phyloP scores from a whole-genome alignment of 2,329 filamentous ascomycete genomes.

The Thielaviopsis euricoi region DNA sequence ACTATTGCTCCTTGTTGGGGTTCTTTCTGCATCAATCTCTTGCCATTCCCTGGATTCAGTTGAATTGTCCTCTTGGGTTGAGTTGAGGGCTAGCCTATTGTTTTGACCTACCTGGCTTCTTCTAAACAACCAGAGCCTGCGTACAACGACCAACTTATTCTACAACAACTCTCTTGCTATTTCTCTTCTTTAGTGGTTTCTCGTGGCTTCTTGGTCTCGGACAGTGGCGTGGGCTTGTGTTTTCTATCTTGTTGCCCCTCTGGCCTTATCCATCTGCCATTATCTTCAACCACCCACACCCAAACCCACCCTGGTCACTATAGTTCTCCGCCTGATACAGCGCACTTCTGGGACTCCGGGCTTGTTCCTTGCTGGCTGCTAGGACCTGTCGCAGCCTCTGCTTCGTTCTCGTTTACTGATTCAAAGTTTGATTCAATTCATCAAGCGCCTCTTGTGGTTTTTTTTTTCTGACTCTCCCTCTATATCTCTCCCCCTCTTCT shows the following conservation, averaged over 20 bases:
- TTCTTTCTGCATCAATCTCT: not conserved
- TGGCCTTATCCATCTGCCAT: not conserved
- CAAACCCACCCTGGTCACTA: constrained; percentile 2
- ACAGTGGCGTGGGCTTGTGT: not conserved
- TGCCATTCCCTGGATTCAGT: not conserved
- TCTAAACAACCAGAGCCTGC: no score
- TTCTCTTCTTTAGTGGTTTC: not conserved
- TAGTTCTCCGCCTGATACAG: constrained; percentile 1
- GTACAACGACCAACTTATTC: not conserved
- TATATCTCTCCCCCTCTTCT: not conserved
- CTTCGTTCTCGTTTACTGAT: not conserved
- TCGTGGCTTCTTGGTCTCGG: not conserved
- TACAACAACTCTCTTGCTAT: not conserved
- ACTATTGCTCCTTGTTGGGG: not conserved
- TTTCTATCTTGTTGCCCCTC: not conserved
- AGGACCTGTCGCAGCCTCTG: not conserved
- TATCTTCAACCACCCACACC: not conserved
- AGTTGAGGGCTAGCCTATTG: not conserved
- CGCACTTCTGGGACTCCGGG: not conserved
- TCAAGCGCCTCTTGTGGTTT: not conserved
- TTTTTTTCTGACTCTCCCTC: not conserved
- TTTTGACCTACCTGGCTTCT: not conserved
- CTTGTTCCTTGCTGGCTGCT: not conserved
- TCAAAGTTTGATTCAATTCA: not conserved
- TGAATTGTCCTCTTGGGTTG: not conserved